Evolutionary conservation across 2,329 filamentous ascomycete species (phyloP).

Genomic region (Podosphaera leucotricha): DNA sequence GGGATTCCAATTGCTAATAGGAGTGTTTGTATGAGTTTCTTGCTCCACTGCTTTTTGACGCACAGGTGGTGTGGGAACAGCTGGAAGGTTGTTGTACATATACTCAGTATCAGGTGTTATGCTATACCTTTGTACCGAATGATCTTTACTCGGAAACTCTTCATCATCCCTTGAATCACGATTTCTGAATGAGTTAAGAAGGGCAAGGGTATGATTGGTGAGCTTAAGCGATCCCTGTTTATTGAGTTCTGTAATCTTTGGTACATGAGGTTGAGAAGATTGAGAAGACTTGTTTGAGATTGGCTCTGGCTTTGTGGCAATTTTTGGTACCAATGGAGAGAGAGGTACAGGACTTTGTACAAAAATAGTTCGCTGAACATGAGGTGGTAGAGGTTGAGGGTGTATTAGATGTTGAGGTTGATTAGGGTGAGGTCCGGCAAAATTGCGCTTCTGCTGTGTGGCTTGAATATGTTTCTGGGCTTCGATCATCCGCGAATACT

Average conservation of each 20-base stretch:
- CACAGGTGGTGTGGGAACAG: not conserved
- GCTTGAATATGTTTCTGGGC: slow-evolving; percentile 2
- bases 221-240: slow-evolving; percentile 15
- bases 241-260: slow-evolving; percentile 9
- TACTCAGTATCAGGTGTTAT: not conserved
- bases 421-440: slow-evolving; percentile 4
- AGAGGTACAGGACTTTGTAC: slow-evolving; percentile 17
- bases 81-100: not conserved
- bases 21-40: not conserved
- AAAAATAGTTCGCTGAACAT: slow-evolving; percentile 29
- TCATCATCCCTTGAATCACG: slow-evolving; percentile 7
- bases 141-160: slow-evolving; percentile 3
- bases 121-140: slow-evolving; percentile 5
- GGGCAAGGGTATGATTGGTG: slow-evolving; percentile 20
- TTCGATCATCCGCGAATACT: slow-evolving; percentile 1
- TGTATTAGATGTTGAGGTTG: slow-evolving; percentile 16
- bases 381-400: slow-evolving; percentile 22
- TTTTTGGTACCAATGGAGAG: slow-evolving; percentile 14
- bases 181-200: slow-evolving; percentile 22
- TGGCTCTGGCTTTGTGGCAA: slow-evolving; percentile 4
- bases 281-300: slow-evolving; percentile 4
- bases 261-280: slow-evolving; percentile 11
- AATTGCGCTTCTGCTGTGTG: slow-evolving; percentile 1
- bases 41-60: not conserved
- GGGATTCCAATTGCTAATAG: not conserved